Evolutionary conservation across 73 alveolate species (phyloP), one percentile per base, ranked within the genome.

Genomic region (Stentor coeruleus): DNA sequence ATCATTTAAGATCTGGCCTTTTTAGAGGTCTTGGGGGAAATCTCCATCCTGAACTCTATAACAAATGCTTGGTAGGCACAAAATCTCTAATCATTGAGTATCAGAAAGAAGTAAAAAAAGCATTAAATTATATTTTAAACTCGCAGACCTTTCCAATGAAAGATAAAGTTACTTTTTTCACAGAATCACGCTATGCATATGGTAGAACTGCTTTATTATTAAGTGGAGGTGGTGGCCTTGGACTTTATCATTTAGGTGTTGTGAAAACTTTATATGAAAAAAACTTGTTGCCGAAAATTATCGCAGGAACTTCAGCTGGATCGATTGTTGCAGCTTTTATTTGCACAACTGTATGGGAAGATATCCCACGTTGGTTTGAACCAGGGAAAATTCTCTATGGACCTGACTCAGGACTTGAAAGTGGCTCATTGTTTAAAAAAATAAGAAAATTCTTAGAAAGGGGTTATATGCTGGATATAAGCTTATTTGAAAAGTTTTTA

Each of bases 271-370:
- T 91, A 2, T 85, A 88, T 58, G 93, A 91, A 38, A 83, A 81
- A 42, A 89, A 88, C 57, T 73, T 91, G 30, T 35, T 91, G 49
- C 96, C 96, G 30, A 84, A 89, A 74, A 88, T 91, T 3, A 41
- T 91, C 3, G 88, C 92, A 57, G 96, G 96, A 3, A 76, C 92
- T 20, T 91, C 96, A 1, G 94, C 90, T 33, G 96, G 96, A 3
- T 58, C 89, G 60, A 74, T 91, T 3, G 35, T 85, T 20, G 96
- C 94, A 6, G 84, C 94, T 30, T 33, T 76, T 31, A 58, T 91
- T 38, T 49, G 91, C 49, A 41, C 89, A 0, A 33, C 66, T 1
- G 49, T 35, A 28, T 77, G 74, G 39, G 91, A 91, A 33, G 92
- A 88, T 3, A 38, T 91, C n/a, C 86, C 84, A 35, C 26, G 14